These are phyloP conservation scores for Scytalidium sp. DNA, from an alignment of 2,329 filamentous ascomycete species.

Conservation along the genomic window DNA sequence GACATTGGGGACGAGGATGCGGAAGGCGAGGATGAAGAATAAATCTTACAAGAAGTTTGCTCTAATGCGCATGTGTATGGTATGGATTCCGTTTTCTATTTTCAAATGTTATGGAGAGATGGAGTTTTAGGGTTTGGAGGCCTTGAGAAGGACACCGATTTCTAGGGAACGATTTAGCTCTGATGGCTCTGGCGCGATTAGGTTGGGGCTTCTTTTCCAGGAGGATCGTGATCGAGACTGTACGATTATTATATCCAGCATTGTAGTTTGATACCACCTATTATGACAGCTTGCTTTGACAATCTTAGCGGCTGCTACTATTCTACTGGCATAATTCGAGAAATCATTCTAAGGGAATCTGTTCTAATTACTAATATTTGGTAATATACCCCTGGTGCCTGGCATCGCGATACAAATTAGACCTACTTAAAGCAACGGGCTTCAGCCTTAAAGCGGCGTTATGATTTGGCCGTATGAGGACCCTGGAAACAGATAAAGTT, in stretches of 20 bases:
- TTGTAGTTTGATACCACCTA: neutral
- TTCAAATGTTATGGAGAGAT: no score
- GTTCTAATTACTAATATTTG: no score
- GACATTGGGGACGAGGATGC: slow-evolving; percentile 21
- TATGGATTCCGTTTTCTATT: neutral
- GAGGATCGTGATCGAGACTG: neutral
- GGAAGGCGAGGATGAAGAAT: slow-evolving; percentile 23
- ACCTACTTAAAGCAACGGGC: no score
- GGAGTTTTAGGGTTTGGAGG: neutral
- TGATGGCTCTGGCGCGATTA: neutral
- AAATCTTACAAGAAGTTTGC: neutral
- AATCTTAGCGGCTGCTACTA: neutral
- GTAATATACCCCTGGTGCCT: no score
- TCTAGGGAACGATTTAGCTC: neutral
- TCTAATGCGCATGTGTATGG: neutral
- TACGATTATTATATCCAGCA: neutral
- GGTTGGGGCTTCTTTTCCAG: neutral
- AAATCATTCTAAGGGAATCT: no score
- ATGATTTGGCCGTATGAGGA: no score
- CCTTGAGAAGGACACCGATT: neutral
- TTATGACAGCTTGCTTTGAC: neutral
- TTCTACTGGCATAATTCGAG: no score
- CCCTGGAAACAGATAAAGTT: no score
- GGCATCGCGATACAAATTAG: no score
- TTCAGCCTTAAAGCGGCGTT: no score